Evolutionary conservation across 306 rosid genomes (phyloP).

Genomic region (Vigna radiata): DNA sequence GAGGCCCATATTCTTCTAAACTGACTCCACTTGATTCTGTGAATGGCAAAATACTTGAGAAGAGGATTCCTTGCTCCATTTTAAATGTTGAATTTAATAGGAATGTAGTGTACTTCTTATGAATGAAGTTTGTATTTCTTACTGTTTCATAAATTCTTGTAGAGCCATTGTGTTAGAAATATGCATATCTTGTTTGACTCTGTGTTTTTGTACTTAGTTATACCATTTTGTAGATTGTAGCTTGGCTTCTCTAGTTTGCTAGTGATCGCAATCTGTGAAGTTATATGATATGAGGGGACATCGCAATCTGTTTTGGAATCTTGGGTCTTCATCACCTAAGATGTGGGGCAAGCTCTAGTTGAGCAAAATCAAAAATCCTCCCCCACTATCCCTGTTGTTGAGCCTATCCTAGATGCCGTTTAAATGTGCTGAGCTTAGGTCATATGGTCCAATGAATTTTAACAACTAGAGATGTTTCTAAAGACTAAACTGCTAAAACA

Average conservation of each 20-base stretch:
- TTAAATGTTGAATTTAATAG: not conserved
- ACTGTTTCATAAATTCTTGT: not conserved
- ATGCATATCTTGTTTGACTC: not conserved
- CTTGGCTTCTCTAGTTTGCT: conserved; percentile 4
- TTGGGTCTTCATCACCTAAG: not conserved
- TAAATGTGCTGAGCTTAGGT: conserved; percentile 1
- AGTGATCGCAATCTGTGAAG: not conserved
- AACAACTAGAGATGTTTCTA: not conserved
- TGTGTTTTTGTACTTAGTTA: not conserved
- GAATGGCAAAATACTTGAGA: conserved; percentile 9
- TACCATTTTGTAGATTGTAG: conserved; percentile 2
- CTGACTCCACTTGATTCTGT: not conserved
- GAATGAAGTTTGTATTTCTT: conserved; percentile 4
- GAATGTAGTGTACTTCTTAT: not conserved
- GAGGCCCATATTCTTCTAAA: not conserved
- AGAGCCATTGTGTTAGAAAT: conserved; percentile 14
- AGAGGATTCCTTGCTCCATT: conserved; percentile 20
- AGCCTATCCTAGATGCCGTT: conserved; percentile 19
- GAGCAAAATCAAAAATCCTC: not conserved
- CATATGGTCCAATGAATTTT: not conserved
- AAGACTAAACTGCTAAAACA: not conserved
- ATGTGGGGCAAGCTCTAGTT: not conserved
- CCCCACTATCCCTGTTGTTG: not conserved
- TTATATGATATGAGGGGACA: conserved; percentile 3
- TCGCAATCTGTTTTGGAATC: not conserved